phyloP scores from a whole-genome alignment of 768 basidiomycete genomes.

The Rickenella mellea region DNA sequence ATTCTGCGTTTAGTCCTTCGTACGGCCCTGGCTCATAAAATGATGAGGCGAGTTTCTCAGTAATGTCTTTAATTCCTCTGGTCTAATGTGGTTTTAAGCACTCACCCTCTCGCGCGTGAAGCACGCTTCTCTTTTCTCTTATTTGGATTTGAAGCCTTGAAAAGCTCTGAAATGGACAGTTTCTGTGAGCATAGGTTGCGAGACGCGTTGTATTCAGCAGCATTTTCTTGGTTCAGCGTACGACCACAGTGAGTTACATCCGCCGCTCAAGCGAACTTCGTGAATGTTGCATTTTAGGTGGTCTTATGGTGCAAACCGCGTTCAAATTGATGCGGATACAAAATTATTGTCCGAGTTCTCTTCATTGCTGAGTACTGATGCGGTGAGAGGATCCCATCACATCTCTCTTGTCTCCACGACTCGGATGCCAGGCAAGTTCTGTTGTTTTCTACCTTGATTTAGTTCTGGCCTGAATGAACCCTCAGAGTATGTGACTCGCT shows the following conservation, averaged over 20 bases:
- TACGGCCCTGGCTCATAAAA: constrained; percentile 59
- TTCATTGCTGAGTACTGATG: constrained; percentile 65
- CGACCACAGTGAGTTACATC: constrained; percentile 68
- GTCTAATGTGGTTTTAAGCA: constrained; percentile 35
- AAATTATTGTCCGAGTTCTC: constrained; percentile 81
- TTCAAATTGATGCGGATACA: constrained; percentile 84
- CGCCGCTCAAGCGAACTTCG: neutral
- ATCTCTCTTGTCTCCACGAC: constrained; percentile 53
- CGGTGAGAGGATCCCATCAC: constrained; percentile 44
- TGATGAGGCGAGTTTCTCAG: constrained; percentile 53
- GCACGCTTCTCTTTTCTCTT: constrained; percentile 82
- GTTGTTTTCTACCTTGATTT: no score
- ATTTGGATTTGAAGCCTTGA: constrained; percentile 88
- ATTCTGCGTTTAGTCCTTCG: constrained; percentile 78
- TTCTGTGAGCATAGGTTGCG: constrained; percentile 72
- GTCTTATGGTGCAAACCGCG: constrained; percentile 91
- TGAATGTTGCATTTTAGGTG: constrained; percentile 42
- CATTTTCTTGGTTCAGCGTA: constrained; percentile 89
- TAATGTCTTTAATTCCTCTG: neutral
- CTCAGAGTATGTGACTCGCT: constrained; percentile 46
- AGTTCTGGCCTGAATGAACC: no score
- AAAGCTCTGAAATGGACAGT: constrained; percentile 78
- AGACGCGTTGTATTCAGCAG: constrained; percentile 65
- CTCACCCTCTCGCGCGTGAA: constrained; percentile 87
- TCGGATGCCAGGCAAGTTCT: neutral